A percentile compares a stretch with the other conserved stretches of the same genome.
Conservation (phyloP, 2,329 filamentous ascomycete species). For the Xylariaceae sp. region DNA sequence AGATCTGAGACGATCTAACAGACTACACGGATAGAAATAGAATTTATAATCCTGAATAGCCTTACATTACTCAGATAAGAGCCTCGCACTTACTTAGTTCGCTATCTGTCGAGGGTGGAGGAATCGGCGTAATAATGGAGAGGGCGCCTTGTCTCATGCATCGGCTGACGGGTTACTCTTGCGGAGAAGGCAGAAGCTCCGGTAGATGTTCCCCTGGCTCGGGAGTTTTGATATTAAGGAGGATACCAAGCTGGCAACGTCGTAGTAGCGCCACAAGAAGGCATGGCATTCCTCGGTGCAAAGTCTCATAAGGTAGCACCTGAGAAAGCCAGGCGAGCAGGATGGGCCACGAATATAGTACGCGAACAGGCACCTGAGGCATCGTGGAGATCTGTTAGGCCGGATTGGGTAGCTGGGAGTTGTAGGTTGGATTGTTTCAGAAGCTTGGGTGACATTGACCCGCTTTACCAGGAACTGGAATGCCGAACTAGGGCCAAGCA, state of each 20-base stretch:
- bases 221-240: constrained; percentile 1
- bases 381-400: neutral
- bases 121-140: constrained; percentile 16
- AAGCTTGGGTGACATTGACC: constrained; percentile 7
- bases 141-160: constrained; percentile 10
- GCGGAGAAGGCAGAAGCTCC: constrained; percentile 11
- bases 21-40: constrained; percentile 1
- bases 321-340: too few species aligned
- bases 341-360: too few species aligned
- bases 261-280: too few species aligned
- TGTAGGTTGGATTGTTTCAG: neutral
- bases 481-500: constrained; percentile 6
- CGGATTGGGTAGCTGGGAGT: constrained; percentile 2
- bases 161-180: constrained; percentile 12
- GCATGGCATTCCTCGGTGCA: too few species aligned
- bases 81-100: neutral
- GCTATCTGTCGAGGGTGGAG: constrained; percentile 12
- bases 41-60: too few species aligned
- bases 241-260: too few species aligned
- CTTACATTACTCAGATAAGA: too few species aligned
- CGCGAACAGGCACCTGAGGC: too few species aligned
- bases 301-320: too few species aligned
- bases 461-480: too few species aligned
- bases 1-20: constrained; percentile 13
- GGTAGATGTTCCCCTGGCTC: constrained; percentile 18